Percentiles rank a stretch among this genome's conserved stretches.
phyloP scores from a whole-genome alignment of 2,329 filamentous ascomycete species.

The Microcera coccophila region DNA sequence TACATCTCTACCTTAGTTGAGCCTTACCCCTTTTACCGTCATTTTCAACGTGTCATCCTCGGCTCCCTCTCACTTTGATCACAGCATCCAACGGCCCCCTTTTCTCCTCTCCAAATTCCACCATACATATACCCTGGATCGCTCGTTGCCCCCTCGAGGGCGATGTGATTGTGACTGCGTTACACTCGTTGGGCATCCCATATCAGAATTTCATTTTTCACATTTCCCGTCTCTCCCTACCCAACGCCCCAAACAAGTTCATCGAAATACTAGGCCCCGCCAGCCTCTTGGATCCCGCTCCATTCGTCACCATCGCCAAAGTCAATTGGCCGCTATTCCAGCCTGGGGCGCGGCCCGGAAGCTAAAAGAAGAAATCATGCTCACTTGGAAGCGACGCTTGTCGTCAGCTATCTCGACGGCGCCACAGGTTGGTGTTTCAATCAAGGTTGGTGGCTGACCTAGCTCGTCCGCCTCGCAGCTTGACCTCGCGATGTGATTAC shows the following conservation, averaged over 20 bases:
- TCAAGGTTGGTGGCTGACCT: neutral
- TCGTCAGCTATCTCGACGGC: slow-evolving; percentile 2
- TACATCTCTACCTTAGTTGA: no score
- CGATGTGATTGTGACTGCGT: neutral
- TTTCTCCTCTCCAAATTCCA: neutral
- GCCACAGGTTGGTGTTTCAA: slow-evolving; percentile 3
- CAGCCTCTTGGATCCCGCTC: slow-evolving; percentile 12
- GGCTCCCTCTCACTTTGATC: no score
- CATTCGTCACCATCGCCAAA: slow-evolving; percentile 12
- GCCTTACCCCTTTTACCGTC: no score
- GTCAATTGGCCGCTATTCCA: slow-evolving; percentile 13
- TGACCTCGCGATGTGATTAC: no score
- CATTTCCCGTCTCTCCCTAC: slow-evolving; percentile 3
- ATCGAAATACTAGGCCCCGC: slow-evolving; percentile 9
- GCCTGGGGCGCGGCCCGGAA: slow-evolving; percentile 18
- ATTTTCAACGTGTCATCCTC: no score
- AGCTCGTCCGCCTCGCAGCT: no score
- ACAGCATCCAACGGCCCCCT: neutral
- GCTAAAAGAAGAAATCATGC: slow-evolving; percentile 8
- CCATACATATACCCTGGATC: neutral
- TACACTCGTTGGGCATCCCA: no score
- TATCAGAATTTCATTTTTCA: neutral
- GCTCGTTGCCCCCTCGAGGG: neutral
- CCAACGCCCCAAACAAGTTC: slow-evolving; percentile 9
- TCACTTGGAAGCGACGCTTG: slow-evolving; percentile 7